A percentile compares a stretch with the other conserved stretches of the same genome.
These are phyloP conservation scores for Fagopyrum homotropicum DNA, from an alignment of 148 eudicot genomes.

Conservation along the genomic window DNA sequence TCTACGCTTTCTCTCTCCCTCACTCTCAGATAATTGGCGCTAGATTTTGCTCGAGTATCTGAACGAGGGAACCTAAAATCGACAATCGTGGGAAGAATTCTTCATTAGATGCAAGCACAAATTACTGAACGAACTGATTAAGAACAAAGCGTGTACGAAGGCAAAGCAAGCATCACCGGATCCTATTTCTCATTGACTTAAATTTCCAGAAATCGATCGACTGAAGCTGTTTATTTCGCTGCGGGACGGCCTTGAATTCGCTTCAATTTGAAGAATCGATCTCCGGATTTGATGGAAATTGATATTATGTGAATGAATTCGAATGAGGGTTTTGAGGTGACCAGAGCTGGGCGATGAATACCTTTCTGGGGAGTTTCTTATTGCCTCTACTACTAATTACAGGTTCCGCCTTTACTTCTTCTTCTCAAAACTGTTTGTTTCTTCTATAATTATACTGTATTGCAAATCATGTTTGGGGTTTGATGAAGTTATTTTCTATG, in stretches of 20 bases:
- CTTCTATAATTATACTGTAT: not conserved
- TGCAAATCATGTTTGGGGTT: not conserved
- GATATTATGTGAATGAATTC: not conserved
- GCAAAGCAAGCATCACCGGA: not conserved
- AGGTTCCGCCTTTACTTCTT: slow-evolving; percentile 5
- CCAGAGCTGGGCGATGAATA: slow-evolving; percentile 13
- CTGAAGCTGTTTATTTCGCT: slow-evolving; percentile 3
- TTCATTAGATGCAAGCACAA: slow-evolving; percentile 3
- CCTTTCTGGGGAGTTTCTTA: slow-evolving; percentile 14
- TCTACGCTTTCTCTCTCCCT: not conserved
- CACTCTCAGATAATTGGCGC: slow-evolving; percentile 2
- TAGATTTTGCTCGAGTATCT: not conserved
- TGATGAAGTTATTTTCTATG: not conserved
- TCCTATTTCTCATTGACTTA: not conserved
- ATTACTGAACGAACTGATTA: not conserved
- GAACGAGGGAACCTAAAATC: not conserved
- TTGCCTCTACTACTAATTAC: slow-evolving; percentile 18
- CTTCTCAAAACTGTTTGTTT: not conserved
- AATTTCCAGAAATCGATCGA: slow-evolving; percentile 3
- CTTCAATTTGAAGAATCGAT: not conserved
- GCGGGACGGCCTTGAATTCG: not conserved
- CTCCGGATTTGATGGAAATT: not conserved
- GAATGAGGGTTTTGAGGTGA: slow-evolving; percentile 1
- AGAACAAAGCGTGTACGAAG: not conserved
- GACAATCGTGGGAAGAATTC: slow-evolving; percentile 1